Evolutionary conservation across 345 rosid genomes (phyloP), one percentile per base, ranked within the genome.

Genomic region (Excoecaria cochinchinensis): DNA sequence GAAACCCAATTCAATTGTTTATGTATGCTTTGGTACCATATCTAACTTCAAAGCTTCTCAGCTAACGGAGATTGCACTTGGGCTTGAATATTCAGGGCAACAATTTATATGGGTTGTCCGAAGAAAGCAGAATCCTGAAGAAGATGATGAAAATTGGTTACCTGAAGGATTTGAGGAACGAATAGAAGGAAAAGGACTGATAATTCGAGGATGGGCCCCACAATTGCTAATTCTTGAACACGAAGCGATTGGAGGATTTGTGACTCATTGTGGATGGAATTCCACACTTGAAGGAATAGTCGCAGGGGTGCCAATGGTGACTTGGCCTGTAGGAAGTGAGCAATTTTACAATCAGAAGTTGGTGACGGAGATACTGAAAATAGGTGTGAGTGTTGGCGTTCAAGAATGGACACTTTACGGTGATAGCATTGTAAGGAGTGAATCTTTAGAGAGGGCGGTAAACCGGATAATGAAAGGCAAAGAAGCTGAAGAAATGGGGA

Each of bases 181-280:
- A 48, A 67, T 80, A 70, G 71, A 44, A 57, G 85, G 69, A 0
- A 81, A 67, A 15, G 89, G 89, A 12, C 70, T 86, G 9, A 69
- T 86, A 5, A 60, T 84, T 36, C 71, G 68, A 62, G 89, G 89
- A 3, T 86, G 93, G 91, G 92, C 91, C 0, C 97, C 90, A 0
- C 90, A 90, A 52, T 80, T 86, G n/a, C 51, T 82, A 51, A 89
- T 92, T 76, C 92, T 90, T 4, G 92, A 88, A 1, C 91, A 92
- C 52, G 44, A 82, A 79, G 87, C 95, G 1, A 52, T 82, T 0
- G 93, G 92, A 0, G 93, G 87, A 11, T 92, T 90, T 44, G 66
- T 61, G 8, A 61, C 44, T 11, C 66, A 61, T 61, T 61, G 66
- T 17, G 66, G 66, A 36, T 61, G 66, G 66, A 61, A 61, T 58